These are phyloP conservation scores for Ogataea zsoltii DNA, from an alignment of 805 yeast species.

Conservation along the genomic window DNA sequence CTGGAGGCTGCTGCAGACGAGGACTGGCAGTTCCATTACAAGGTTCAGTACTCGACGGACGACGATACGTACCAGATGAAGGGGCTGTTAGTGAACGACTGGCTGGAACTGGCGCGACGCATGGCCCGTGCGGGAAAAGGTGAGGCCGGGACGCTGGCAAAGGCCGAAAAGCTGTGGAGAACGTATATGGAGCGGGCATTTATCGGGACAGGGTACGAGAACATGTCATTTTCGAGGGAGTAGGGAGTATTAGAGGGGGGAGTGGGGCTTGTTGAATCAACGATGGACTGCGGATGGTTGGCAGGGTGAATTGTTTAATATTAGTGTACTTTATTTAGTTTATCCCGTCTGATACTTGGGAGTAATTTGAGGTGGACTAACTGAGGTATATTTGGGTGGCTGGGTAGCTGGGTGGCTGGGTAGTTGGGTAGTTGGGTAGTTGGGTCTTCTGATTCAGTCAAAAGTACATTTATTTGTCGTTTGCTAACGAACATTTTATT, in stretches of 20 bases:
- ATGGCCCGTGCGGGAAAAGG: constrained; percentile 38
- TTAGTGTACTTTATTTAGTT: no score
- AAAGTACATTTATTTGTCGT: no score
- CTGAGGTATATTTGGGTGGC: no score
- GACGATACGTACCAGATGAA: constrained; percentile 56
- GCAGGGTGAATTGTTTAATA: no score
- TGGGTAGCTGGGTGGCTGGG: no score
- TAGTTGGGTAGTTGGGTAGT: no score
- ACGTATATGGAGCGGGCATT: constrained; percentile 59
- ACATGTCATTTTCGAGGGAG: constrained; percentile 35
- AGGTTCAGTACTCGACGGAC: constrained; percentile 70
- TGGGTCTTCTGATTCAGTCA: no score
- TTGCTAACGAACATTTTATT: no score
- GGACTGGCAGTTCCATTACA: constrained; percentile 50
- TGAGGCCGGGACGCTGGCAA: constrained; percentile 21
- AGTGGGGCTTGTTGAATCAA: not conserved
- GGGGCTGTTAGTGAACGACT: constrained; percentile 58
- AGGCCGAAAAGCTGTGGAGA: constrained; percentile 53
- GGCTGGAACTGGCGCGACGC: constrained; percentile 56
- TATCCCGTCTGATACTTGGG: no score
- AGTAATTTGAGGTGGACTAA: no score
- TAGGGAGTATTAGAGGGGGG: no score
- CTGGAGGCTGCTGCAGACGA: constrained; percentile 43
- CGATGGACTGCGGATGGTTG: no score
- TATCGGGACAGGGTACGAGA: constrained; percentile 64